Conservation (phyloP, 441 rosid species). For the Adansonia gregorii region DNA sequence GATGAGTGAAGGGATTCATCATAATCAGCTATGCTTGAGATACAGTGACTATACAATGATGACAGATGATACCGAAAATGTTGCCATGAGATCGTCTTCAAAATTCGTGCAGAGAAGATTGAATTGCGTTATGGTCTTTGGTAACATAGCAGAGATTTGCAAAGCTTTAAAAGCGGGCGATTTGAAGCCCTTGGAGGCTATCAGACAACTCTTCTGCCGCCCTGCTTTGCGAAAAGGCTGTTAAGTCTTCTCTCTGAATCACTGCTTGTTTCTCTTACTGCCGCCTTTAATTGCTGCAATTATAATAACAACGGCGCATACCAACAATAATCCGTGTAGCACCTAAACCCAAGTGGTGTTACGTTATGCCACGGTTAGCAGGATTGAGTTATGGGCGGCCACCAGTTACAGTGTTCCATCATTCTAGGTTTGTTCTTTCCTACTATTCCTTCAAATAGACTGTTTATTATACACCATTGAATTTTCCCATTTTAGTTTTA, state of each 20-base stretch:
- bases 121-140: slow-evolving; percentile 52
- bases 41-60: slow-evolving; percentile 34
- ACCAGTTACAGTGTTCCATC: slow-evolving; percentile 24
- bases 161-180: slow-evolving; percentile 47
- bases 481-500: too few species aligned
- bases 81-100: slow-evolving; percentile 33
- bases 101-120: slow-evolving; percentile 50
- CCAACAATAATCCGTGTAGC: not conserved
- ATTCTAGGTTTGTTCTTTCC: not conserved
- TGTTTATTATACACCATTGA: too few species aligned
- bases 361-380: not conserved
- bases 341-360: too few species aligned
- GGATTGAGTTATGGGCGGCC: slow-evolving; percentile 21
- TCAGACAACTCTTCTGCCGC: slow-evolving; percentile 45
- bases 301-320: not conserved
- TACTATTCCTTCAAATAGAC: too few species aligned
- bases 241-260: slow-evolving; percentile 35
- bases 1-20: slow-evolving; percentile 58
- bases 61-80: slow-evolving; percentile 31
- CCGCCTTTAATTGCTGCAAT: not conserved
- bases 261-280: not conserved
- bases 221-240: slow-evolving; percentile 54
- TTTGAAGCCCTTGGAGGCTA: slow-evolving; percentile 47
- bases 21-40: slow-evolving; percentile 54
- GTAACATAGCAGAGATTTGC: slow-evolving; percentile 49